These are phyloP conservation scores for Anisodus tanguticus DNA, from an alignment of 257 asterid genomes.

Conservation along the genomic window DNA sequence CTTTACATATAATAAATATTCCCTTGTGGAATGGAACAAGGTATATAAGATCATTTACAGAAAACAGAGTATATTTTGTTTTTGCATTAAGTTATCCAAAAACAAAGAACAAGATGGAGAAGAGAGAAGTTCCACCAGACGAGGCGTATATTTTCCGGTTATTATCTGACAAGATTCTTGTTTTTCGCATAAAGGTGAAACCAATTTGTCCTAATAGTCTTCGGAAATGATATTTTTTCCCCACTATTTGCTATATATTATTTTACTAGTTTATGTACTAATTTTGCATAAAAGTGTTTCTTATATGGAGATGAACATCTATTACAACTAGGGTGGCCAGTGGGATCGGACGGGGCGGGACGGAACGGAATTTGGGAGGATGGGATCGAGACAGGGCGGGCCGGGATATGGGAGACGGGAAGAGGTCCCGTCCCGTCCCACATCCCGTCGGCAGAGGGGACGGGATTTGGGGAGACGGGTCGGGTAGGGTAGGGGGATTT, in stretches of 20 bases:
- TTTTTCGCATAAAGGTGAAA: slow-evolving; percentile 17
- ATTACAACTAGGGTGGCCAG: no score
- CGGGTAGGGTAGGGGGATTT: no score
- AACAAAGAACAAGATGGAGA: neutral
- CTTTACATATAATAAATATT: neutral
- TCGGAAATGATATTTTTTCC: neutral
- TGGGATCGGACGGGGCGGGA: no score
- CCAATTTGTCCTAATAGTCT: neutral
- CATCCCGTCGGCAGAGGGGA: no score
- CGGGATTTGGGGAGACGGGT: no score
- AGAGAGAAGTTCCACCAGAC: neutral
- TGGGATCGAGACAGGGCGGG: no score
- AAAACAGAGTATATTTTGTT: neutral
- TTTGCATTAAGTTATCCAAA: neutral
- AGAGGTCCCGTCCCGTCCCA: no score
- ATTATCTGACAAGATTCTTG: slow-evolving; percentile 6
- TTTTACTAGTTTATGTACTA: neutral
- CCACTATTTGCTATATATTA: neutral
- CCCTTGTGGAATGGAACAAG: neutral
- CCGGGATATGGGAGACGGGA: no score
- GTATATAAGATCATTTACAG: neutral
- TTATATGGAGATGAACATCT: neutral
- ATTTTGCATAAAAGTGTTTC: neutral
- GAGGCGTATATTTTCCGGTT: slow-evolving; percentile 9
- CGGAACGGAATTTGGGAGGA: no score